A percentile compares a stretch with the other conserved stretches of the same genome.
Conservation (phyloP, 306 rosid genomes). For the Cicer judaicum region DNA sequence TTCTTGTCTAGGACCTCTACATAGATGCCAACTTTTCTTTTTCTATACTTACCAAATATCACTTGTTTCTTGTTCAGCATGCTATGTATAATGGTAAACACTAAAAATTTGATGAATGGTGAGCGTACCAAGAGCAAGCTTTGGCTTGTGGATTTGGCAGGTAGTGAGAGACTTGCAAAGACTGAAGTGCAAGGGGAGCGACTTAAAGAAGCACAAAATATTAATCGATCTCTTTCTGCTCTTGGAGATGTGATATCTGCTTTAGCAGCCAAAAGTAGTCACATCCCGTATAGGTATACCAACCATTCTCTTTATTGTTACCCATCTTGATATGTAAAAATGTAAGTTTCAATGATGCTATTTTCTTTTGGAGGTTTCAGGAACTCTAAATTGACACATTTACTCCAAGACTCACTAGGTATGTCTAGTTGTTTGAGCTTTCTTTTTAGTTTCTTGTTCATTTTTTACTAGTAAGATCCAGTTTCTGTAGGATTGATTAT, state of each 20-base stretch:
- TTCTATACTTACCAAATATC: conserved; percentile 21
- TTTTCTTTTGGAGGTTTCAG: conserved; percentile 55
- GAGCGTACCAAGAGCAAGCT: conserved; percentile 91
- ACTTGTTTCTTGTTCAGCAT: conserved; percentile 57
- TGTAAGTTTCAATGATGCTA: conserved; percentile 23
- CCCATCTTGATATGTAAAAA: conserved; percentile 12
- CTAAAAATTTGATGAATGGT: conserved; percentile 76
- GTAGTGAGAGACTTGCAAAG: conserved; percentile 92
- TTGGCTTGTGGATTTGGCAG: conserved; percentile 94
- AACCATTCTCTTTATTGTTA: conserved; percentile 18
- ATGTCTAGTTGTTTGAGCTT: conserved; percentile 31
- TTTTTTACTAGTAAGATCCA: conserved; percentile 11
- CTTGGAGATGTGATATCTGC: conserved; percentile 89
- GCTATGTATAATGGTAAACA: conserved; percentile 75
- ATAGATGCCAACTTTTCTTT: conserved; percentile 24
- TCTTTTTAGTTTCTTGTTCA: conserved; percentile 18
- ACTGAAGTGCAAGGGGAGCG: conserved; percentile 86
- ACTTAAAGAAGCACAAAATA: conserved; percentile 87
- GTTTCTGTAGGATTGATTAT: conserved; percentile 30
- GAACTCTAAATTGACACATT: conserved; percentile 91
- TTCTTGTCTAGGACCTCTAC: neutral
- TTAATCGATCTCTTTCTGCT: conserved; percentile 89
- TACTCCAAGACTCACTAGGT: conserved; percentile 96
- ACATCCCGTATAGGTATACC: conserved; percentile 81
- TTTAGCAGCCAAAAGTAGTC: conserved; percentile 83